phyloP scores from a whole-genome alignment of 2,329 filamentous ascomycete genomes.

The Cladobotryum mycophilum region DNA sequence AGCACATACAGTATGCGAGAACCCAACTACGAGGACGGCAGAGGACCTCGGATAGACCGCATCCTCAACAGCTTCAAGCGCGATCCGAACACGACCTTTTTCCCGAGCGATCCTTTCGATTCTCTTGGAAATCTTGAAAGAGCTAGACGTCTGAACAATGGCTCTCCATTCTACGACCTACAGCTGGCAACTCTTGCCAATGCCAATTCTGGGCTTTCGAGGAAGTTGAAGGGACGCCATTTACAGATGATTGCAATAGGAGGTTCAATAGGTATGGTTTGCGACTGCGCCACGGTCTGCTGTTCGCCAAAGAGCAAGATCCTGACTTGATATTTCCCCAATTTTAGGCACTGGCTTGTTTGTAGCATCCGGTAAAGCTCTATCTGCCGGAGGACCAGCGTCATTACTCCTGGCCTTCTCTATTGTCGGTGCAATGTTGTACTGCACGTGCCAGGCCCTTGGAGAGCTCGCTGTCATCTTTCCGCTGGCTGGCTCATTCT shows the following conservation, averaged over 20 bases:
- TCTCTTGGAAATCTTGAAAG: slow-evolving; percentile 10
- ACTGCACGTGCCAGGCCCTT: slow-evolving; percentile 84
- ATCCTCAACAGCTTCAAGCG: slow-evolving; percentile 59
- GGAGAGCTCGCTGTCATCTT: slow-evolving; percentile 89
- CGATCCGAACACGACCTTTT: slow-evolving; percentile 47
- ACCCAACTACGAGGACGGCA: slow-evolving; percentile 37
- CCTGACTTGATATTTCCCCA: background rate
- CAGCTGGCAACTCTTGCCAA: slow-evolving; percentile 55
- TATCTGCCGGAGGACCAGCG: slow-evolving; percentile 69
- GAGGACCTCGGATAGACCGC: slow-evolving; percentile 32
- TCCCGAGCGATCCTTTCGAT: slow-evolving; percentile 36
- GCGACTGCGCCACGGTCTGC: background rate
- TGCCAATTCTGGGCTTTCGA: slow-evolving; percentile 67
- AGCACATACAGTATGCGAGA: slow-evolving; percentile 48
- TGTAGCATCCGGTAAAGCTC: slow-evolving; percentile 69
- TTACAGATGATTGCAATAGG: slow-evolving; percentile 97
- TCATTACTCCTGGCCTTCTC: slow-evolving; percentile 71
- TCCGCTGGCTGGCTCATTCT: slow-evolving; percentile 87
- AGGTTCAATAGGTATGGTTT: slow-evolving; percentile 68
- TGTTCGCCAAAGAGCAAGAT: background rate
- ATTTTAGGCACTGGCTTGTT: slow-evolving; percentile 70
- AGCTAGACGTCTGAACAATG: slow-evolving; percentile 24
- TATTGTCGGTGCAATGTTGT: slow-evolving; percentile 81
- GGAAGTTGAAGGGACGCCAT: slow-evolving; percentile 76
- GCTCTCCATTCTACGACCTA: slow-evolving; percentile 49